These are phyloP conservation scores for Rhizopogon roseolus DNA, from an alignment of 768 basidiomycete species.

Conservation along the genomic window DNA sequence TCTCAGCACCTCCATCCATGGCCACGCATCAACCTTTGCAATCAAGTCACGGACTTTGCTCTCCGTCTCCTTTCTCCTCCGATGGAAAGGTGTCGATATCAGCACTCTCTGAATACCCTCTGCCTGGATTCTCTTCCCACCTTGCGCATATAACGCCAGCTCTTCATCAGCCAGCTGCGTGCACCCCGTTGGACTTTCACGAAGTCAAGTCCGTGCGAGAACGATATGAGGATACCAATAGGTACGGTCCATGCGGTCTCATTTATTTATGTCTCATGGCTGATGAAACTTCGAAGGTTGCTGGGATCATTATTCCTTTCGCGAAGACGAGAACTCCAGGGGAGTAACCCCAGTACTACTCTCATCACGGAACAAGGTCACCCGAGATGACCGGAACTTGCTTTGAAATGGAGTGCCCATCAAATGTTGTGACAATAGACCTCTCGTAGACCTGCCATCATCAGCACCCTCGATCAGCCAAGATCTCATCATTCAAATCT, in stretches of 20 bases:
- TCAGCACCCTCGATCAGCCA: background rate
- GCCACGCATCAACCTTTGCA: constrained; percentile 2
- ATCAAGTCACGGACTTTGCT: background rate
- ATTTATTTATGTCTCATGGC: background rate
- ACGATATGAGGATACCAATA: constrained; percentile 63
- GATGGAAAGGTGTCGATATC: constrained; percentile 4
- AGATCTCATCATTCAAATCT: background rate
- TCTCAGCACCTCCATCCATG: background rate
- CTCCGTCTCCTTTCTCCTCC: background rate
- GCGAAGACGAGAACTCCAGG: constrained; percentile 37
- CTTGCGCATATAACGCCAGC: background rate
- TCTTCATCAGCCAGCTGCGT: constrained; percentile 2
- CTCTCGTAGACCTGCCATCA: background rate
- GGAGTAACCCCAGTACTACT: background rate
- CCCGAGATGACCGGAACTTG: background rate
- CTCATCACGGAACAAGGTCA: background rate
- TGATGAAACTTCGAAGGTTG: constrained; percentile 35
- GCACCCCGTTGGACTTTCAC: constrained; percentile 19
- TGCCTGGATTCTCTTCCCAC: background rate
- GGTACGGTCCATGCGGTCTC: constrained; percentile 30
- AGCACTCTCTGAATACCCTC: constrained; percentile 1
- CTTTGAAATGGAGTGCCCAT: background rate
- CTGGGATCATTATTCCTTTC: constrained; percentile 63
- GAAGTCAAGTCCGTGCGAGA: constrained; percentile 48
- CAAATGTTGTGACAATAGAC: background rate